Percentiles rank a stretch among this genome's conserved stretches.
Conservation (phyloP, 768 basidiomycete species). For the Kwoniella newhampshirensis region DNA sequence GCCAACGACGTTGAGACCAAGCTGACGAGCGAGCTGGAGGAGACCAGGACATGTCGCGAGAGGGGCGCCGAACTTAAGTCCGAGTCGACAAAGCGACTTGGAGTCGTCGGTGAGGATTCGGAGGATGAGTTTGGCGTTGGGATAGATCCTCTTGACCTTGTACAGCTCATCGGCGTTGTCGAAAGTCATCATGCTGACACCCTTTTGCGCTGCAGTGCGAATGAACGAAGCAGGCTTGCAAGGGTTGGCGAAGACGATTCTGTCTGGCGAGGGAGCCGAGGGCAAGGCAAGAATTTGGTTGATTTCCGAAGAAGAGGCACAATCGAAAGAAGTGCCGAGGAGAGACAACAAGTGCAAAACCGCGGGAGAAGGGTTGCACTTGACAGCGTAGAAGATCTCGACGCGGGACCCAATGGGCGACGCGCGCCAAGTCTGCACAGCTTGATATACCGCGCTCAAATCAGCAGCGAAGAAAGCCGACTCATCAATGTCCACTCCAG, state of each 20-base stretch:
- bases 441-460: conserved; percentile 78
- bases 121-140: conserved; percentile 78
- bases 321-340: conserved; percentile 92
- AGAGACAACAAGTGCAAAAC: conserved; percentile 86
- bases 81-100: conserved; percentile 87
- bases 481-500: conserved; percentile 65
- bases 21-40: conserved; percentile 72
- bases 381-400: conserved; percentile 95
- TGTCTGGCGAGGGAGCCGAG: conserved; percentile 63
- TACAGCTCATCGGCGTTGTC: conserved; percentile 94
- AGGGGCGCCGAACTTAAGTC: conserved; percentile 94
- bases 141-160: conserved; percentile 82
- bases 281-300: conserved; percentile 71
- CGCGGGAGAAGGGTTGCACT: conserved; percentile 97
- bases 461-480: conserved; percentile 96
- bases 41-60: conserved; percentile 75
- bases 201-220: conserved; percentile 71
- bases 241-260: conserved; percentile 96
- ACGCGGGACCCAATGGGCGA: conserved; percentile 70
- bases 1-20: conserved; percentile 82
- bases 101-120: conserved; percentile 98
- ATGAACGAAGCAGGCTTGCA: conserved; percentile 96
- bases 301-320: conserved; percentile 94
- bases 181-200: conserved; percentile 94
- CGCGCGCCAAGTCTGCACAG: conserved; percentile 76